Evolutionary conservation across 1,284 basidiomycete species (phyloP), one percentile per base, ranked within the genome.

Genomic region (Caloboletus inedulis): DNA sequence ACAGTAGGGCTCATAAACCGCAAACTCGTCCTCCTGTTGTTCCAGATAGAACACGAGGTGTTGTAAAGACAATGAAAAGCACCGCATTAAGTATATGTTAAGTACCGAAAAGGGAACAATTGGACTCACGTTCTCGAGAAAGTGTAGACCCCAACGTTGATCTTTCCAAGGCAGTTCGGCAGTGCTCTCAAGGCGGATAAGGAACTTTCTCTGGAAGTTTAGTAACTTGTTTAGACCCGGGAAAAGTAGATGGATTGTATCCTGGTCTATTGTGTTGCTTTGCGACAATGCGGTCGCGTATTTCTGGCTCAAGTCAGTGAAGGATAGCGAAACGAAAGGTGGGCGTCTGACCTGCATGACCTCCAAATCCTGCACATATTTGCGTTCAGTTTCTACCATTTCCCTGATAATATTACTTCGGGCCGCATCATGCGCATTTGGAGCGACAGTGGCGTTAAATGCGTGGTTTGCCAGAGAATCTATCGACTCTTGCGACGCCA

Each of bases 341-440:
- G 55, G 43, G 54, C 33, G 23, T 67, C 83, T 63, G 60, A 91
- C 92, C 82, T 96, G 94, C 80, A 99, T 87, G 64, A 95, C 87
- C 72, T 99, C 97, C 52, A 99, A 77, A 73, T 99, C 96, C 71
- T 96, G 91, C 16, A 99, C 96, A 71, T 96, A 99, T 75, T 97
- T 98, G 49, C 96, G 85, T 71, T 99, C 97, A 4, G 92, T 95
- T 68, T 94, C 91, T 47, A 97, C 83, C 60, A 96, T 85, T 71
- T 97, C 94, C 59, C 82, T 80, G 51, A 94, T 81, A 58, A 93
- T 89, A 60, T 91, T 87, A 59, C 82, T 84, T 31, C 91, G 79
- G 19, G 86, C 85, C 16, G 82, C 77, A 56, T 88, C 86, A 52
- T 81, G 78, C 18, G 80, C 79, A 62, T 77, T 82, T 29, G 76